Percentiles rank a stretch among this genome's conserved stretches.
Evolutionary conservation across 371 early-diverging fungal species (phyloP).

Genomic region (Syncephalastrum racemosum): DNA sequence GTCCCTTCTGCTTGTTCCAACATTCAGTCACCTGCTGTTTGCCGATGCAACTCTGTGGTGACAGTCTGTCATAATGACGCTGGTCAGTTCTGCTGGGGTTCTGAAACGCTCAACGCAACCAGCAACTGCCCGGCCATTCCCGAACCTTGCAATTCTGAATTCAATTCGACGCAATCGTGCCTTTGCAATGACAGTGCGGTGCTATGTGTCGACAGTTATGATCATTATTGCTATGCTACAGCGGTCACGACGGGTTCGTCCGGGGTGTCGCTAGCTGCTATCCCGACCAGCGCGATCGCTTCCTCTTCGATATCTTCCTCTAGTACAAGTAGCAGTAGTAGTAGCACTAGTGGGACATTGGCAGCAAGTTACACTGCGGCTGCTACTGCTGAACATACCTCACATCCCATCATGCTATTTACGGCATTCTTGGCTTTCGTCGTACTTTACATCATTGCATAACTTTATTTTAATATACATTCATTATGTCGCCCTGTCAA

Average conservation of each 20-base stretch:
- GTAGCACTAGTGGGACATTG: no score
- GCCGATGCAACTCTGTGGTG: constrained; percentile 34
- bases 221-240: constrained; percentile 42
- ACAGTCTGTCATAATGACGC: constrained; percentile 30
- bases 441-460: no score
- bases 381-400: no score
- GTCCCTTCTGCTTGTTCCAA: constrained; percentile 31
- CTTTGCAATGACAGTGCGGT: constrained; percentile 32
- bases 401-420: no score
- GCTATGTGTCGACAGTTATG: constrained; percentile 42
- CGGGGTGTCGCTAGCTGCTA: constrained; percentile 1
- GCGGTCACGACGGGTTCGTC: background rate
- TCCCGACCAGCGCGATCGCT: background rate
- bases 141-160: constrained; percentile 22
- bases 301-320: background rate
- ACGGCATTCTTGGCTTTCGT: no score
- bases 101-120: constrained; percentile 24
- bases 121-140: constrained; percentile 34
- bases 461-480: no score
- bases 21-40: constrained; percentile 24
- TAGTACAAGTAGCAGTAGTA: no score
- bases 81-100: constrained; percentile 45
- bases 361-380: no score
- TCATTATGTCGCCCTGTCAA: no score
- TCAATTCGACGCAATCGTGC: constrained; percentile 32